Base-by-base conservation (phyloP, 805 yeast genomes). In the Candida morakotiae region DNA sequence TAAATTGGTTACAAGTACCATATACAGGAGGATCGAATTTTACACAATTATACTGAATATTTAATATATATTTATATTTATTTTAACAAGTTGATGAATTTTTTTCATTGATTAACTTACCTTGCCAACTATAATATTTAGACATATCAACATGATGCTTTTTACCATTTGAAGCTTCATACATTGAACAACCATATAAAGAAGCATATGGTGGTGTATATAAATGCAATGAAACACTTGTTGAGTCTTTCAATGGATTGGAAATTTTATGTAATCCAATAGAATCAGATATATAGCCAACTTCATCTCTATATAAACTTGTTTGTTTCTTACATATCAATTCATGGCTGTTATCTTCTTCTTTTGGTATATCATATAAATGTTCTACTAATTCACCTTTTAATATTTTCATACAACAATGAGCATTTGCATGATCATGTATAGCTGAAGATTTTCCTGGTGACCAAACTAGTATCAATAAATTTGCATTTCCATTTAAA, bases 1-100 rank as follows among this genome's bases (percentile, higher is more conserved):
- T 67, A 49, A 84, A 84, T 53, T 85, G 94, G 93, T 67, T 84
- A 24, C 94, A 85, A 51, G 77, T 83, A 4, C 93, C 93, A 2
- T 74, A 81, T 0, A 50, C 73, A 4, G 89, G 91, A 0, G 83
- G 87, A 1, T 55, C 69, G 0, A 61, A 79, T 11, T 83, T 83
- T 43, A 71, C 79, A 10, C 75, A 69, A 51, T 53, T 81, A 23
- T 70, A 52, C 38, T 31, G 33, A 32, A 5, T 28, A 21, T 13
- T 16, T 16, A 26, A 20, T 24, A 27, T 26, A 13, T 11, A 28
- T 23, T 7, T 23, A 35, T 28, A 6, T 18, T 22, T 22, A 22
- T n/a, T 8, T 31, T 39, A 55, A 37, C 60, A 55, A 13, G 51
- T 42, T 20, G 59, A 53, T 10, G 55, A 47, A n/a, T 35, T 42